phyloP scores from a whole-genome alignment of 345 rosid species.

The Citrus mangshanensis region DNA sequence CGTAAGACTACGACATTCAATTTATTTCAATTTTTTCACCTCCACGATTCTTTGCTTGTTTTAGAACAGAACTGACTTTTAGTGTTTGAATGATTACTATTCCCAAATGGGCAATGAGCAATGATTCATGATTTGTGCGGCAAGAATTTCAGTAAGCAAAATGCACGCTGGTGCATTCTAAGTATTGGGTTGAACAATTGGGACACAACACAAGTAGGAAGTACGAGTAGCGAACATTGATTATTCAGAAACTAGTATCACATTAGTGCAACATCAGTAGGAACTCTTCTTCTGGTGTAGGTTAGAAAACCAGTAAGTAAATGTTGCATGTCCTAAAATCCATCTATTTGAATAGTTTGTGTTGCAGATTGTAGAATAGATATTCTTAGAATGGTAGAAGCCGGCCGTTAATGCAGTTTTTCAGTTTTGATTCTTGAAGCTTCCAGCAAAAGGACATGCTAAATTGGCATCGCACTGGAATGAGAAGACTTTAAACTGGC shows the following conservation, averaged over 20 bases:
- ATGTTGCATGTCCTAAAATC: no score
- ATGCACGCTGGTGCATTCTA: not conserved
- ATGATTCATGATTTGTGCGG: constrained; percentile 24
- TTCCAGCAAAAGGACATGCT: not conserved
- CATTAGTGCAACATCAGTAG: not conserved
- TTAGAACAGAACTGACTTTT: constrained; percentile 9
- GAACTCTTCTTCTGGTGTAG: not conserved
- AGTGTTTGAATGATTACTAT: constrained; percentile 18
- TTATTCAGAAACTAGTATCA: not conserved
- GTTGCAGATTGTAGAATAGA: not conserved
- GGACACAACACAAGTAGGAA: not conserved
- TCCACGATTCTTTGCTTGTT: constrained; percentile 25
- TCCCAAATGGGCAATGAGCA: constrained; percentile 25
- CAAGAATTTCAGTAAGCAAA: not conserved
- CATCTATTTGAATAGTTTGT: not conserved
- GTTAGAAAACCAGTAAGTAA: no score
- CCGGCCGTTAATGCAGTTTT: constrained; percentile 13
- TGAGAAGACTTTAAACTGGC: not conserved
- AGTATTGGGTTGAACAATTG: not conserved
- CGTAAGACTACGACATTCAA: not conserved
- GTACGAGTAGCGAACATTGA: not conserved
- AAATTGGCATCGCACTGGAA: not conserved
- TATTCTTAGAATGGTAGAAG: not conserved
- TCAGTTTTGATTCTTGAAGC: constrained; percentile 8
- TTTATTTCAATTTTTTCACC: not conserved